Evolutionary conservation across 1,284 basidiomycete species (phyloP), one percentile per base, ranked within the genome.

Genomic region (Ceratobasidium sp.): DNA sequence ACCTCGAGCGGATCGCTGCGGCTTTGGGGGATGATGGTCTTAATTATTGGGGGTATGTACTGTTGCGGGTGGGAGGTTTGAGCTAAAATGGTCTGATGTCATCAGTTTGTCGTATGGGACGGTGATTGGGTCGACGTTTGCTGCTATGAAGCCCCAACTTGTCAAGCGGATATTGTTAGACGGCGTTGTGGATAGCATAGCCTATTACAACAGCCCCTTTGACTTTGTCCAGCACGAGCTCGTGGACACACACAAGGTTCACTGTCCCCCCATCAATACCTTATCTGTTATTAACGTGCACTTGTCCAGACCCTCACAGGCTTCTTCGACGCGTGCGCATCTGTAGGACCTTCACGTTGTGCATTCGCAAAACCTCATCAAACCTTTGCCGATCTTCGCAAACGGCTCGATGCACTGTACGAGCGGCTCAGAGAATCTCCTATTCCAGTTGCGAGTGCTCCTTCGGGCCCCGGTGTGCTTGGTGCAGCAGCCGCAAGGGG

Each of bases 301-400:
- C 33, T 54, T 20, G 5, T 30, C 59, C 20, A 60, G 59, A 20
- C 33, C 23, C 30, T 60, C 30, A 23, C 59, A 38, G 12, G 59
- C 27, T 60, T 30, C 20, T 30, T 60, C 33, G 59, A n/a, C 57
- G 27, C 57, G 23, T 60, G 57, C 23, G 57, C 20, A 38, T 30
- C 33, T 2, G 77, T 77, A 0, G 80, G 80, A 12, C 80, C 79
- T 14, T 30, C 23, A 7, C 52, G 78, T 0, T 80, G 80, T 55
- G 73, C 48, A 0, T 69, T 79, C 3, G 78, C 66, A n/a, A 69
- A 69, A 30, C 46, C 69, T 14, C 44, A 69, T 65, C 65, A 66
- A 23, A 80, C 77, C 2, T 69, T 54, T 5, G 16, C 41, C 38
- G 55, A 67, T 38, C 27, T 79, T 12, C 46, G 30, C 46, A 44